Conservation (phyloP, 345 rosid species). For the Eucalyptus pauciflora region DNA sequence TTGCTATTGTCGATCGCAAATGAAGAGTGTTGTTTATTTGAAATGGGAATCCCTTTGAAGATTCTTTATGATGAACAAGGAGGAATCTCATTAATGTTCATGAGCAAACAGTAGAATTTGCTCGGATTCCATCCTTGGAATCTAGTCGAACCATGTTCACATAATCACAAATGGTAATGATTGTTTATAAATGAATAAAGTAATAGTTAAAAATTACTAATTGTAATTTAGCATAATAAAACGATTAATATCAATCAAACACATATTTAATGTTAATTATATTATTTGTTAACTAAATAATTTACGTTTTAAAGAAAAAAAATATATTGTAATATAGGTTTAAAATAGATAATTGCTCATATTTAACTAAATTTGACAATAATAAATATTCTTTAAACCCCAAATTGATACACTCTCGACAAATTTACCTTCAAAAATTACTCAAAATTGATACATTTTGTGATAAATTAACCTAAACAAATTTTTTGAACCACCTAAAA, state of each 20-base stretch:
- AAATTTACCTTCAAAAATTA: too few species aligned
- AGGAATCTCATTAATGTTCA: neutral
- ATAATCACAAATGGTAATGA: neutral
- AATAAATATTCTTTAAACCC: too few species aligned
- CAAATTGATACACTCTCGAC: too few species aligned
- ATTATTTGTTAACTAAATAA: neutral
- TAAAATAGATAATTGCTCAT: neutral
- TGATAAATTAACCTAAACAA: too few species aligned
- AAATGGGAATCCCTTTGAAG: neutral
- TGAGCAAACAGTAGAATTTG: neutral
- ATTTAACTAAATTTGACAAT: neutral
- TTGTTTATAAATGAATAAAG: neutral
- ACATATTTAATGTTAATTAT: neutral
- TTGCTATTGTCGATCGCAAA: neutral
- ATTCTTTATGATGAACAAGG: neutral
- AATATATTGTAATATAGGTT: neutral
- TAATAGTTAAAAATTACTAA: too few species aligned
- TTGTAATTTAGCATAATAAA: neutral
- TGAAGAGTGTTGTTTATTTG: neutral
- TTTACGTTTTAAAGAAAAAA: too few species aligned
- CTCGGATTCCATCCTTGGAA: neutral
- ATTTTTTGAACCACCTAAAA: too few species aligned
- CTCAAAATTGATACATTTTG: fast-evolving
- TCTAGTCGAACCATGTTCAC: neutral
- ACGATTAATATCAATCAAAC: neutral